Evolutionary conservation across 1,284 basidiomycete species (phyloP).

Genomic region (Apiotrichum siamense): DNA sequence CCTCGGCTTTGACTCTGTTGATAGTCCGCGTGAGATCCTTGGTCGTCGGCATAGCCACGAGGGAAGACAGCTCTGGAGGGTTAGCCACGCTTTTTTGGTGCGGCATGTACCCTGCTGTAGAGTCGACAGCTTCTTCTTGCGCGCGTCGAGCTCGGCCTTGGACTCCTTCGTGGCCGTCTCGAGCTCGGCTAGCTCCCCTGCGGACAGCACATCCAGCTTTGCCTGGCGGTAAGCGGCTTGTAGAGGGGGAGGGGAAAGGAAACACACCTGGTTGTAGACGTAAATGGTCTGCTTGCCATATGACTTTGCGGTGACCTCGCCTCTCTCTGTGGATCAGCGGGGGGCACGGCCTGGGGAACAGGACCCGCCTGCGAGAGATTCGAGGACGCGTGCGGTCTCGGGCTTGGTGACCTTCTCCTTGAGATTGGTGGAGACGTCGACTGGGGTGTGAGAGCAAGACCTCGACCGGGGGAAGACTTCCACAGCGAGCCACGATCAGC

Average conservation of each 20-base stretch:
- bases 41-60: slow-evolving; percentile 43
- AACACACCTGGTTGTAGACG: slow-evolving; percentile 44
- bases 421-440: slow-evolving; percentile 78
- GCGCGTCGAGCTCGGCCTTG: slow-evolving; percentile 59
- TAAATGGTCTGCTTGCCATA: slow-evolving; percentile 66
- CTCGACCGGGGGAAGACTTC: not conserved
- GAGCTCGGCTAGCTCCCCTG: slow-evolving; percentile 5
- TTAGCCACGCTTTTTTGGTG: not conserved
- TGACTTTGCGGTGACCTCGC: slow-evolving; percentile 35
- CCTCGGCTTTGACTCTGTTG: slow-evolving; percentile 30
- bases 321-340: slow-evolving; percentile 31
- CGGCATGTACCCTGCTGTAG: slow-evolving; percentile 52
- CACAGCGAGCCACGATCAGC: not conserved
- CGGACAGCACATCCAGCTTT: slow-evolving; percentile 6
- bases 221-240: slow-evolving; percentile 6
- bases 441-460: slow-evolving; percentile 46
- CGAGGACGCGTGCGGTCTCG: slow-evolving; percentile 47
- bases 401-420: slow-evolving; percentile 77
- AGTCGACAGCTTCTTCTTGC: slow-evolving; percentile 56
- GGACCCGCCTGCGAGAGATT: slow-evolving; percentile 59
- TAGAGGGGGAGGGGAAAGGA: no score
- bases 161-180: slow-evolving; percentile 54
- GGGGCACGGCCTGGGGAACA: accelerated
- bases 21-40: slow-evolving; percentile 52
- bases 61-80: slow-evolving; percentile 50